Percentiles rank a stretch among this genome's conserved stretches.
Evolutionary conservation across 495 filamentous ascomycete genomes (phyloP).

Genomic region (Podospora pseudocomata): DNA sequence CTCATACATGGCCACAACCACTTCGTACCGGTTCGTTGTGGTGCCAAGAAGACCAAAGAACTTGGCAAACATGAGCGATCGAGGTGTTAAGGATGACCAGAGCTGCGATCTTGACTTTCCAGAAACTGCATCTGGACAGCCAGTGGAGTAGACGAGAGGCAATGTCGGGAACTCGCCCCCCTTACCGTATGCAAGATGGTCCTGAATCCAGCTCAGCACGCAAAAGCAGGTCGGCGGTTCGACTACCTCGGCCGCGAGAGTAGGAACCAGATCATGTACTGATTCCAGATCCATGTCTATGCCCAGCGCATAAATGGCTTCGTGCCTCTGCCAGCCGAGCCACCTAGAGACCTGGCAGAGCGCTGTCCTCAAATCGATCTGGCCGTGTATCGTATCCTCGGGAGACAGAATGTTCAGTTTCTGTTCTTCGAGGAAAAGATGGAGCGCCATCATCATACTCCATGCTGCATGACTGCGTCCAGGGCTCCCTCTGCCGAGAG

Average conservation of each 20-base stretch:
- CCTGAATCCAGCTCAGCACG: conserved; percentile 61
- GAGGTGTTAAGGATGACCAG: conserved; percentile 45
- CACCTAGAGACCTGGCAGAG: conserved; percentile 78
- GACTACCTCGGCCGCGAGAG: conserved; percentile 26
- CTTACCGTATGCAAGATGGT: conserved; percentile 51
- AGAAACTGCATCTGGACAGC: conserved; percentile 6
- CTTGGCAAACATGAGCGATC: conserved; percentile 61
- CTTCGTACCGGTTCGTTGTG: conserved; percentile 40
- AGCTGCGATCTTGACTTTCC: conserved; percentile 17
- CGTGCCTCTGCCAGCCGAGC: conserved; percentile 80
- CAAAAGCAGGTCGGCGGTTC: conserved; percentile 67
- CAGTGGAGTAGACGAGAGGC: conserved; percentile 44
- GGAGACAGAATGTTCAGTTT: conserved; percentile 69
- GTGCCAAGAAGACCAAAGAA: conserved; percentile 46
- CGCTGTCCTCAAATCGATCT: conserved; percentile 59
- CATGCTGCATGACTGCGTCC: conserved; percentile 58
- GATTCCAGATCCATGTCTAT: conserved; percentile 32
- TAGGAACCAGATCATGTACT: conserved; percentile 16
- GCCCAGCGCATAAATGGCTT: conserved; percentile 67
- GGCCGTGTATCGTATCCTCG: conserved; percentile 50
- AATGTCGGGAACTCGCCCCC: conserved; percentile 57
- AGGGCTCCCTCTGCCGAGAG: conserved; percentile 48
- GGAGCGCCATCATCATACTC: conserved; percentile 71
- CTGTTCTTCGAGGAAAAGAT: conserved; percentile 81
- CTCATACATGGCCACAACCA: conserved; percentile 59